Evolutionary conservation across 2,329 filamentous ascomycete genomes (phyloP).

Genomic region (Gliomastix tumulicola): DNA sequence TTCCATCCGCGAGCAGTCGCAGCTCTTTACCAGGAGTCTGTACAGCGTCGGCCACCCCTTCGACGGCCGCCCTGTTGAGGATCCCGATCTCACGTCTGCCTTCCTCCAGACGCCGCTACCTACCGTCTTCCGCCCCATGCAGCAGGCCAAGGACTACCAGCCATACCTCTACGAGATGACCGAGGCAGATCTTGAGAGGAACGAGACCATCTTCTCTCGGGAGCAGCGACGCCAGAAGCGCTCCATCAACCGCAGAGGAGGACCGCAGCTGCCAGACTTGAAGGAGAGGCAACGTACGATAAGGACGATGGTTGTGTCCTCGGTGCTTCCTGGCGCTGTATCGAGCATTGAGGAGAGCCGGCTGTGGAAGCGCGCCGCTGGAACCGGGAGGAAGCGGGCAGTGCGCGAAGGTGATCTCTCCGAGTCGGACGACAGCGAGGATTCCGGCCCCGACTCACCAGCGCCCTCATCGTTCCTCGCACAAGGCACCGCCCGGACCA

Average conservation of each 20-base stretch:
- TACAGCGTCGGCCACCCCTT: conserved; percentile 94
- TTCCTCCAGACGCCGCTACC: conserved; percentile 81
- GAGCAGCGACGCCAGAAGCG: conserved; percentile 93
- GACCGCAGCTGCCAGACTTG: conserved; percentile 88
- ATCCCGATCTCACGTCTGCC: conserved; percentile 77
- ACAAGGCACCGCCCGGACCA: conserved; percentile 73
- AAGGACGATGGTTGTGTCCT: conserved; percentile 84
- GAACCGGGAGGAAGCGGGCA: conserved; percentile 48
- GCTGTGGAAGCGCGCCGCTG: conserved; percentile 72
- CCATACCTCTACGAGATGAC: conserved; percentile 92
- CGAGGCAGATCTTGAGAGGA: conserved; percentile 81
- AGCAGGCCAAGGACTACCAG: conserved; percentile 88
- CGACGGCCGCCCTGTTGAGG: conserved; percentile 87
- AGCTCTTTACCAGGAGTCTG: conserved; percentile 87
- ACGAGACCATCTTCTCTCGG: conserved; percentile 86
- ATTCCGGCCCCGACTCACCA: conserved; percentile 81
- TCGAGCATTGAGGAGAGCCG: conserved; percentile 75
- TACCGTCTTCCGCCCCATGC: conserved; percentile 80
- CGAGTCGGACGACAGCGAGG: conserved; percentile 88
- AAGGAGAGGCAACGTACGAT: conserved; percentile 93
- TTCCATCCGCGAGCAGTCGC: conserved; percentile 91
- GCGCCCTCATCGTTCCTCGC: conserved; percentile 64
- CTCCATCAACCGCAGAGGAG: conserved; percentile 87
- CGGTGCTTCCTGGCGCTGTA: conserved; percentile 83
- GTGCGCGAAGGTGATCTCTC: conserved; percentile 62